Evolutionary conservation across 2,329 filamentous ascomycete species (phyloP), one percentile per base, ranked within the genome.

Genomic region (Alternaria longipes): DNA sequence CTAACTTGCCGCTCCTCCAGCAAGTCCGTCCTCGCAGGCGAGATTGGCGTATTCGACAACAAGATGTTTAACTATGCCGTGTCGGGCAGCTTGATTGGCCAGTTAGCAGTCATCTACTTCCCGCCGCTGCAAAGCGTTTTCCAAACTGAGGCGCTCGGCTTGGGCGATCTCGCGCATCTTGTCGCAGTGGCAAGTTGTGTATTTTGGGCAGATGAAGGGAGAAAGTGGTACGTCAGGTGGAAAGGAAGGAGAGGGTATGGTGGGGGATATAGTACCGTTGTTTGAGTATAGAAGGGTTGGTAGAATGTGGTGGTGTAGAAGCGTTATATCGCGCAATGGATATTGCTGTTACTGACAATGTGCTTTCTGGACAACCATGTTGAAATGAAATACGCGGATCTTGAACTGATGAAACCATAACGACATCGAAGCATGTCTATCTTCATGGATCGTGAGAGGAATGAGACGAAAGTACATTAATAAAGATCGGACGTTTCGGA

Each of bases 11-110:
- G 95, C 49, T 96, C 91, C 8, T 94, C 97, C 76, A 89, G 87
- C 64, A 98, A 98, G 79, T 96, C 92, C 11, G 85, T 99, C 5
- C 86, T 99, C 4, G 86, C 90, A 26, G 94, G 95, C 41, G 94
- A 99, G 76, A 79, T 97, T 52, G 88, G 91, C 8, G 78, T 97
- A 12, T 91, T 95, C 59, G 89, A 90, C 8, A 99, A 99, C 77
- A 90, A 89, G 62, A 91, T 99, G 80, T 99, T 99, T 82, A 98
- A 98, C 80, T 97, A 94, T 84, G 94, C 95, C 0, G 95, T 99
- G 2, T 86, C 90, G 8, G 89, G 95, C 24, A 94, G 91, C 75
- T 79, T 99, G 50, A 81, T 91, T 5, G 95, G 95, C 2, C 95
- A 99, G 80, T 82, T 94, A 46, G 86, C 94, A 64, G 96, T 99